Conservation (phyloP, 108 stramenopile genomes). For the Pseudonitzschia multistriata region DNA sequence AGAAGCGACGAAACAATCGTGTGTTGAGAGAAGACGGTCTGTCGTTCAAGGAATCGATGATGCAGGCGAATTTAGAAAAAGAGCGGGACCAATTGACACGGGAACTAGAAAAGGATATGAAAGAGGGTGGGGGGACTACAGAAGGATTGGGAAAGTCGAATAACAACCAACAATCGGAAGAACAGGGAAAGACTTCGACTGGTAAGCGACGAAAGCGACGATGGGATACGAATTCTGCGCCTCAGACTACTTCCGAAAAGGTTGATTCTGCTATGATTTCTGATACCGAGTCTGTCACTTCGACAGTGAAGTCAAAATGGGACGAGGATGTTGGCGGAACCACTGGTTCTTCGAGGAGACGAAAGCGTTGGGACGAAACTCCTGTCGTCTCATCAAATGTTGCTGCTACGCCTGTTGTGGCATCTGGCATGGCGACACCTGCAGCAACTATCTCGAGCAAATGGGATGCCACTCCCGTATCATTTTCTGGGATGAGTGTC, state of each 20-base stretch:
- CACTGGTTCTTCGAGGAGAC: conserved; percentile 41
- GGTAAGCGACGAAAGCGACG: conserved; percentile 56
- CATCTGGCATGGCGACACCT: conserved; percentile 54
- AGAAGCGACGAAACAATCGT: conserved; percentile 75
- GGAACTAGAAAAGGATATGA: conserved; percentile 58
- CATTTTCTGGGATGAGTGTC: conserved; percentile 44
- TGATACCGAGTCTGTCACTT: conserved; percentile 52
- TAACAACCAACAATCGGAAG: conserved; percentile 2
- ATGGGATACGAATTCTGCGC: conserved; percentile 64
- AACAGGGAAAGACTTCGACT: conserved; percentile 6
- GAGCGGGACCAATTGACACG: conserved; percentile 66
- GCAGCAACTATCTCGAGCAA: conserved; percentile 33
- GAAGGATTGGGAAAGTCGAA: conserved; percentile 20
- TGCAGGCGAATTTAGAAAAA: conserved; percentile 63
- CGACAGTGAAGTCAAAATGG: conserved; percentile 56
- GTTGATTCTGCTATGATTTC: conserved; percentile 52
- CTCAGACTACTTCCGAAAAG: conserved; percentile 17
- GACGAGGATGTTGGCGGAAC: conserved; percentile 51
- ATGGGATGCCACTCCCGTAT: conserved; percentile 86
- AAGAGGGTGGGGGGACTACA: conserved; percentile 24
- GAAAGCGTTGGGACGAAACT: conserved; percentile 93
- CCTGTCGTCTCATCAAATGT: conserved; percentile 53
- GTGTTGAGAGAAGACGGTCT: conserved; percentile 72
- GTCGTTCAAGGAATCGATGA: conserved; percentile 88
- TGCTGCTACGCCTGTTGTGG: conserved; percentile 41